These are phyloP conservation scores for Zasmidium citrigriseum DNA, from an alignment of 2,329 filamentous ascomycete genomes.

Conservation along the genomic window DNA sequence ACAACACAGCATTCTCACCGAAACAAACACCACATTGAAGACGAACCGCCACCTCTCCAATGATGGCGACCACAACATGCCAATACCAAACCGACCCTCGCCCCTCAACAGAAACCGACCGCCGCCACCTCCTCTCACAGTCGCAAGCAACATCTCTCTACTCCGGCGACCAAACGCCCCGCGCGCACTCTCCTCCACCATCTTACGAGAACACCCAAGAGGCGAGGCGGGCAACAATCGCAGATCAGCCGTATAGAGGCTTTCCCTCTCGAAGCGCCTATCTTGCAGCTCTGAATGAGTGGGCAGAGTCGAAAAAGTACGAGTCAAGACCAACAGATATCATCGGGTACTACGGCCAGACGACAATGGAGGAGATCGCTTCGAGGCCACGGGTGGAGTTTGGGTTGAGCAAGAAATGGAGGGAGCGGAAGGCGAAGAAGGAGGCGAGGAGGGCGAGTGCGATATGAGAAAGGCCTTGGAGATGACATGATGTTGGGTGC, in stretches of 20 bases:
- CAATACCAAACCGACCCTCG: conserved; percentile 38
- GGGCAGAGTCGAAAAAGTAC: conserved; percentile 34
- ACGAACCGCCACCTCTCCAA: too few relatives aligned
- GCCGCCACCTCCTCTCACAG: conserved; percentile 18
- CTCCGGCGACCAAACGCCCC: conserved; percentile 44
- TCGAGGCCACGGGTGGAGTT: conserved; percentile 23
- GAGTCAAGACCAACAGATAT: conserved; percentile 24
- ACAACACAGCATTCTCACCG: too few relatives aligned
- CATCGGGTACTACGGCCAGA: conserved; percentile 32
- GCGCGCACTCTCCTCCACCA: too few relatives aligned
- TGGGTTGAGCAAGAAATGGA: conserved; percentile 24
- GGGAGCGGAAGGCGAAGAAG: conserved; percentile 25
- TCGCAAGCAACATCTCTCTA: conserved; percentile 15
- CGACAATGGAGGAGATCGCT: conserved; percentile 30
- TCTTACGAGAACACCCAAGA: not conserved
- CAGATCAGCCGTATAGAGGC: conserved; percentile 26
- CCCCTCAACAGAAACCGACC: conserved; percentile 39
- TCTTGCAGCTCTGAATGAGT: conserved; percentile 29
- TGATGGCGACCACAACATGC: too few relatives aligned
- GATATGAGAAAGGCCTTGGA: not conserved
- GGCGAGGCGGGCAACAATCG: conserved; percentile 2
- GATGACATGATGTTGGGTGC: too few relatives aligned
- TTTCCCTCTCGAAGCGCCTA: conserved; percentile 33
- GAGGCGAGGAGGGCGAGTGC: conserved; percentile 5
- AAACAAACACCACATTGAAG: too few relatives aligned